A percentile compares a stretch with the other conserved stretches of the same genome.
phyloP scores from a whole-genome alignment of 2,329 filamentous ascomycete genomes.

The Bimuria novae-zelandiae region DNA sequence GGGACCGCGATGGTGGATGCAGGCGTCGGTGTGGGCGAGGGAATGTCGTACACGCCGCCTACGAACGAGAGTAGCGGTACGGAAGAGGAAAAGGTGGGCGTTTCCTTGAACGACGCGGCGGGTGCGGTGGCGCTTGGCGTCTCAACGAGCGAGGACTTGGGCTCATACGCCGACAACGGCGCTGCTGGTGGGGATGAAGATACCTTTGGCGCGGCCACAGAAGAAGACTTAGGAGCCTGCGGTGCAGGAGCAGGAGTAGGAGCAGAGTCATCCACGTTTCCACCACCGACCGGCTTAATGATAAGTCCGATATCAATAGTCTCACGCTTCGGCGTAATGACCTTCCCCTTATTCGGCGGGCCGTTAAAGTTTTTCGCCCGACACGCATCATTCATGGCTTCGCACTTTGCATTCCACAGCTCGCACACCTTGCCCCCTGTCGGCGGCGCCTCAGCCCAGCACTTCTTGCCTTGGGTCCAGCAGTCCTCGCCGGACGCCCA shows the following conservation, averaged over 20 bases:
- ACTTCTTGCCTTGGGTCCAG: conserved; percentile 63
- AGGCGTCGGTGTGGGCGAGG: not conserved
- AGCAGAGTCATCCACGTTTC: conserved; percentile 18
- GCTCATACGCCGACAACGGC: not conserved
- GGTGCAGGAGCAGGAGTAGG: conserved; percentile 9
- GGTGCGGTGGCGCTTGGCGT: not conserved
- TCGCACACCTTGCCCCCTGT: conserved; percentile 65
- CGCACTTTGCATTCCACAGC: conserved; percentile 67
- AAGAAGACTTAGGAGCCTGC: not conserved
- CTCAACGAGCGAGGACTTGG: not conserved
- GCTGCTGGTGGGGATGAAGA: not conserved
- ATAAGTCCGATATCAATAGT: conserved; percentile 39
- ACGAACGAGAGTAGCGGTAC: conserved; percentile 7
- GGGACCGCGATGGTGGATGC: conserved; percentile 17
- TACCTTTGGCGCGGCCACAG: not conserved
- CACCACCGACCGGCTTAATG: conserved; percentile 20
- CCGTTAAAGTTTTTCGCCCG: conserved; percentile 48
- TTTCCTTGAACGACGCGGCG: not conserved
- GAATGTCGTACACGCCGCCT: not conserved
- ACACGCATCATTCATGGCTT: conserved; percentile 49
- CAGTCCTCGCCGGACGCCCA: conserved; percentile 54
- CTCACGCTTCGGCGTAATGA: conserved; percentile 38
- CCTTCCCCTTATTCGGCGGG: conserved; percentile 50
- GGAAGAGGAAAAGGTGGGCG: not conserved
- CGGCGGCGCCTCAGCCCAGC: conserved; percentile 63